These are phyloP conservation scores for Botrytis pseudocinerea DNA, from an alignment of 2,329 filamentous ascomycete genomes.

Conservation along the genomic window DNA sequence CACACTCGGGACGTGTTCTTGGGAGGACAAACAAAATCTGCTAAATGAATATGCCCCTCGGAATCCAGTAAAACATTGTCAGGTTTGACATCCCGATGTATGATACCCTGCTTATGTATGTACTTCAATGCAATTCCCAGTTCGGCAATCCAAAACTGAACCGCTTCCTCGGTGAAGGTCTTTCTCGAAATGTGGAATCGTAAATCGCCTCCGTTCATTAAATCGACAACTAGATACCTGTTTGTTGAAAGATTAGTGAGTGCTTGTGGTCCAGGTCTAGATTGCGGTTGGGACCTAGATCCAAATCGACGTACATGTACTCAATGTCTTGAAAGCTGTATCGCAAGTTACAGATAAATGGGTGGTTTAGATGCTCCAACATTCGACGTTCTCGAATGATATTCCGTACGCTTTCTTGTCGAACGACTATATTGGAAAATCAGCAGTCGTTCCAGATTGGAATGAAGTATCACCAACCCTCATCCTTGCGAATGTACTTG, in stretches of 20 bases:
- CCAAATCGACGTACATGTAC: slow-evolving; percentile 71
- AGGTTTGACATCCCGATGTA: slow-evolving; percentile 88
- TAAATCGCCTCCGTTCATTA: slow-evolving; percentile 96
- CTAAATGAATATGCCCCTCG: slow-evolving; percentile 93
- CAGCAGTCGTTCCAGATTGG: slow-evolving; percentile 27
- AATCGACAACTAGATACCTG: slow-evolving; percentile 88
- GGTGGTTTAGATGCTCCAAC: slow-evolving; percentile 97
- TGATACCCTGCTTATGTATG: slow-evolving; percentile 81
- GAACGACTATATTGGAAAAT: slow-evolving; percentile 67
- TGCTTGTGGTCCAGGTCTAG: background rate
- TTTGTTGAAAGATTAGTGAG: background rate
- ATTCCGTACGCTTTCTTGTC: slow-evolving; percentile 95
- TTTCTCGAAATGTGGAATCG: slow-evolving; percentile 98
- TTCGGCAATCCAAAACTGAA: slow-evolving; percentile 96
- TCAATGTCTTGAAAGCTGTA: slow-evolving; percentile 99
- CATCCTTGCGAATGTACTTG: slow-evolving; percentile 98
- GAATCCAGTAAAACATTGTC: slow-evolving; percentile 88
- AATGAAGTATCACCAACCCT: slow-evolving; percentile 60
- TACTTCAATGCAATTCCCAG: slow-evolving; percentile 88
- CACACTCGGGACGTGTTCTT: slow-evolving; percentile 15
- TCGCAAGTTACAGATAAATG: slow-evolving; percentile 95
- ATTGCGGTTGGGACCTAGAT: background rate
- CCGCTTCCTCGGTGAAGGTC: slow-evolving; percentile 95
- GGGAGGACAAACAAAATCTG: slow-evolving; percentile 77
- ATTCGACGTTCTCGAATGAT: slow-evolving; percentile 97